Percentiles rank a stretch among this genome's conserved stretches.
phyloP scores from a whole-genome alignment of 192 early-diverging fungal species.

The Pilaira anomala region DNA sequence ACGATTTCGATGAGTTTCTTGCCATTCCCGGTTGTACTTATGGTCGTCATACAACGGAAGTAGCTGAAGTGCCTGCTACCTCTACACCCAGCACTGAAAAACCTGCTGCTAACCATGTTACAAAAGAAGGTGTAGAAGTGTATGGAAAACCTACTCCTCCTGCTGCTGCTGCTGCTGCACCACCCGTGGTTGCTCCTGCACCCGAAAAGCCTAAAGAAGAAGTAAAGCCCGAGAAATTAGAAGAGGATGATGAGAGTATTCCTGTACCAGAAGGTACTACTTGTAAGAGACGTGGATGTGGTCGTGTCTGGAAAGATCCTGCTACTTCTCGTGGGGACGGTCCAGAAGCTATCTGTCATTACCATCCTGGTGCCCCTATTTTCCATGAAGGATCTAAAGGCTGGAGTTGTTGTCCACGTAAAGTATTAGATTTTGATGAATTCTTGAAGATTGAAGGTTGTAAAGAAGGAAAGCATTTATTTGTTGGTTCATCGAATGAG shows the following conservation, averaged over 20 bases:
- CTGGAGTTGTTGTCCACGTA: constrained; percentile 92
- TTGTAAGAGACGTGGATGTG: constrained; percentile 87
- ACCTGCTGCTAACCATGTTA: constrained; percentile 27
- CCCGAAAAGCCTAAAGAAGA: constrained; percentile 54
- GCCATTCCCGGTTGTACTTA: constrained; percentile 83
- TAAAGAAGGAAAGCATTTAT: constrained; percentile 85
- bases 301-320: constrained; percentile 59
- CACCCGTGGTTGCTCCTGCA: constrained; percentile 26
- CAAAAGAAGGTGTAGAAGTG: constrained; percentile 36
- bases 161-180: constrained; percentile 15
- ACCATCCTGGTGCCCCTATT: constrained; percentile 86
- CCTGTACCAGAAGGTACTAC: constrained; percentile 65
- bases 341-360: constrained; percentile 62
- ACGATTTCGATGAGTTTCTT: constrained; percentile 91
- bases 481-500: constrained; percentile 58
- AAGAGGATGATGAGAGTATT: constrained; percentile 76
- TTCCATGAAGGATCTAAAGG: constrained; percentile 99
- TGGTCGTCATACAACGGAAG: constrained; percentile 62
- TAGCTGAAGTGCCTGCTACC: constrained; percentile 25
- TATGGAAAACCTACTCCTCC: constrained; percentile 32
- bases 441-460: constrained; percentile 96
- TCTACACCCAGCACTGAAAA: constrained; percentile 29
- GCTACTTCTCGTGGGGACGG: constrained; percentile 50
- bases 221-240: constrained; percentile 30
- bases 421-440: constrained; percentile 97